A percentile compares a stretch with the other conserved stretches of the same genome.
Conservation (phyloP, 108 stramenopile genomes). For the Cafeteria roenbergensis region DNA sequence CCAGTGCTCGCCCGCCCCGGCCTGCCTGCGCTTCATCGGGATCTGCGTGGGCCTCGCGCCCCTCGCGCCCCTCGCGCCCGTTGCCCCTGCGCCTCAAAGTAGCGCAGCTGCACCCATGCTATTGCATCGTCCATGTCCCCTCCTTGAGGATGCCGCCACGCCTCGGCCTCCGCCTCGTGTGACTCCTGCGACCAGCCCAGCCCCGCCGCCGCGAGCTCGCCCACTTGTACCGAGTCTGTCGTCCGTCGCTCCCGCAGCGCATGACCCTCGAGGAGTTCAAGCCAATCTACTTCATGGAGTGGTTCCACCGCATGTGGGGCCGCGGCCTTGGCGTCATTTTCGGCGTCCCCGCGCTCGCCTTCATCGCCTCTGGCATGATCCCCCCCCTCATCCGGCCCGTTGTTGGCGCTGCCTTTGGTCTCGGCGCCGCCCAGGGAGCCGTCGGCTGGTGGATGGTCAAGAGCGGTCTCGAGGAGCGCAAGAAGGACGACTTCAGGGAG, state of each 20-base stretch:
- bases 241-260: conserved; percentile 64
- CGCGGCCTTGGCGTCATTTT: conserved; percentile 73
- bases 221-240: no score
- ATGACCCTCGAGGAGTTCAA: conserved; percentile 98
- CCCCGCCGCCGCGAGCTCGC: no score
- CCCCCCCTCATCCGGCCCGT: conserved; percentile 36
- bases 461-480: conserved; percentile 80
- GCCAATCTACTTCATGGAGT: conserved; percentile 94
- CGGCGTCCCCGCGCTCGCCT: conserved; percentile 68
- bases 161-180: no score
- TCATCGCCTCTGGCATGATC: conserved; percentile 44
- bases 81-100: no score
- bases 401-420: conserved; percentile 57
- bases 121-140: no score
- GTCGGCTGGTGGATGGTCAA: conserved; percentile 99
- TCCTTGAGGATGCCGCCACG: no score
- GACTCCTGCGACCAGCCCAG: no score
- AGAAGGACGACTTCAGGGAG: conserved; percentile 59
- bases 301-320: conserved; percentile 95
- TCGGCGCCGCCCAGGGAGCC: conserved; percentile 92
- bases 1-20: no score
- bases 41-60: no score
- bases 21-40: no score
- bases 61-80: no score
- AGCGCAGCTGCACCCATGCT: no score